These are phyloP conservation scores for Botryotinia convoluta DNA, from an alignment of 2,329 filamentous ascomycete species.

Conservation along the genomic window DNA sequence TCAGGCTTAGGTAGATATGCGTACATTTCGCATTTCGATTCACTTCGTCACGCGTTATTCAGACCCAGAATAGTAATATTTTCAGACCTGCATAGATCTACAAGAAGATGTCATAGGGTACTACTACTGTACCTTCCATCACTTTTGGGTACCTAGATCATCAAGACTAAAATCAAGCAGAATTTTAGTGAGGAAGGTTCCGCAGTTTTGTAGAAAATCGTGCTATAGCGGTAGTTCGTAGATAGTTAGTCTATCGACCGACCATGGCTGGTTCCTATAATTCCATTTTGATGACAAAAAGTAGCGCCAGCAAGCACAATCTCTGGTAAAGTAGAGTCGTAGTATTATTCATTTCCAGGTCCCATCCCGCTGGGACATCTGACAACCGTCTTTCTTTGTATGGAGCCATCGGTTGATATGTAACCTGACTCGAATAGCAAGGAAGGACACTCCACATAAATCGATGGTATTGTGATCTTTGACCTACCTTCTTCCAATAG, in stretches of 20 bases:
- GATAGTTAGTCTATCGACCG: neutral
- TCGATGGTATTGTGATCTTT: conserved; percentile 17
- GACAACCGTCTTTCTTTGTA: conserved; percentile 3
- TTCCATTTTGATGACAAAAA: neutral
- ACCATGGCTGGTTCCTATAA: neutral
- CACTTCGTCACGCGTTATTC: neutral
- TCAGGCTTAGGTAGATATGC: neutral
- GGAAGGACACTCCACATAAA: conserved; percentile 13
- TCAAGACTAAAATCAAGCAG: neutral
- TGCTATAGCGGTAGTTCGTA: neutral
- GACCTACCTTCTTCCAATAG: conserved; percentile 8
- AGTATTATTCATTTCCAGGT: conserved; percentile 7
- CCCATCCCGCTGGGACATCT: conserved; percentile 13
- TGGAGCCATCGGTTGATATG: conserved; percentile 9
- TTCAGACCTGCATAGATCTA: neutral
- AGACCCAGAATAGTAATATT: neutral
- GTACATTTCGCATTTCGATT: neutral
- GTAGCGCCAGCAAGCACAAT: neutral
- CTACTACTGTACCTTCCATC: neutral
- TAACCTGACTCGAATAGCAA: conserved; percentile 6
- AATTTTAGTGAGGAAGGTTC: neutral
- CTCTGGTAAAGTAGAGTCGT: conserved; percentile 3
- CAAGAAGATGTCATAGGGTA: neutral
- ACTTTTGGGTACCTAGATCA: neutral
- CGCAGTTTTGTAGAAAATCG: neutral